Evolutionary conservation across 169 alveolate genomes (phyloP).

Genomic region (Sarcocystis neurona): DNA sequence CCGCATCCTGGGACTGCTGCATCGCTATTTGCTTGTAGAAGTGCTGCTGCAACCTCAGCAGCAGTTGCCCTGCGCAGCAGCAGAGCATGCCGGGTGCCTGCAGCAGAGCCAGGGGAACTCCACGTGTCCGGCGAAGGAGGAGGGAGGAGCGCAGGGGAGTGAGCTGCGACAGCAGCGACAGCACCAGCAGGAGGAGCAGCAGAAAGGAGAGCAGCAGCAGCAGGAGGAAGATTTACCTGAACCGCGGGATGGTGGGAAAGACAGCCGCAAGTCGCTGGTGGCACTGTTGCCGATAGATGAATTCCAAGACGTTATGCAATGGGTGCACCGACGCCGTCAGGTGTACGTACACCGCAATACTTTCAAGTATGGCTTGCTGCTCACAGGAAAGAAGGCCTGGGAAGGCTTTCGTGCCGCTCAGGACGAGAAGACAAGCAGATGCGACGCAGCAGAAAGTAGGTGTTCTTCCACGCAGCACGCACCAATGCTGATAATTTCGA

Average conservation of each 20-base stretch:
- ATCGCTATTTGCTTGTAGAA: background rate
- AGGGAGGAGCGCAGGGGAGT: background rate
- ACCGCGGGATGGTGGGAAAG: background rate
- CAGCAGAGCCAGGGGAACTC: background rate
- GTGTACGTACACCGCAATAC: constrained; percentile 29
- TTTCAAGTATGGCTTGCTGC: background rate
- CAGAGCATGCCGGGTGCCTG: too few relatives aligned
- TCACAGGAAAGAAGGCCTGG: background rate
- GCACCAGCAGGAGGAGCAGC: background rate
- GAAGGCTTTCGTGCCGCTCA: background rate
- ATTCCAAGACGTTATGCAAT: background rate
- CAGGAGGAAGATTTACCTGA: background rate
- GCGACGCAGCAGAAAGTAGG: background rate
- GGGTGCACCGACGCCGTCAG: constrained; percentile 2
- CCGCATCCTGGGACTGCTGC: background rate
- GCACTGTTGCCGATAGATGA: constrained; percentile 3
- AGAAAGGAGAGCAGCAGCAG: background rate
- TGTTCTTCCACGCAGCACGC: background rate
- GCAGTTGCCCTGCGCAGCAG: too few relatives aligned
- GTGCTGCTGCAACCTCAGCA: background rate
- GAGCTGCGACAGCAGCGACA: background rate
- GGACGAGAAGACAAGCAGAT: background rate
- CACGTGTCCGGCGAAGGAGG: background rate
- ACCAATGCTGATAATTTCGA: too few relatives aligned
- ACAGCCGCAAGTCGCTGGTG: background rate